Evolutionary conservation across 192 early-diverging fungal species (phyloP), one percentile per base, ranked within the genome.

Genomic region (Podila clonocystis): DNA sequence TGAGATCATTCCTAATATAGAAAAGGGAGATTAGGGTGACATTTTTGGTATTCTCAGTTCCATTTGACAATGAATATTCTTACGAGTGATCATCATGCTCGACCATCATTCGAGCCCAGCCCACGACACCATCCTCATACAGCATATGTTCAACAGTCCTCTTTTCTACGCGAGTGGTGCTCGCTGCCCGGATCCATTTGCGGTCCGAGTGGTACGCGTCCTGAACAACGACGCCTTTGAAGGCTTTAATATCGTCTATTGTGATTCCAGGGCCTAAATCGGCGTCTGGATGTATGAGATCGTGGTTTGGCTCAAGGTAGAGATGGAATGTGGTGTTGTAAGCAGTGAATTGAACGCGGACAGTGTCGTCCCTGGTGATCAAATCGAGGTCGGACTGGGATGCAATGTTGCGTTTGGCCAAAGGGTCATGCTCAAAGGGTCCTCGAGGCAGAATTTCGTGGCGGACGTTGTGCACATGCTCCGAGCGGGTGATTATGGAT

Each of bases 301-400:
- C 92, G 19, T 80, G 62, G 76, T 94, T 94, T 30, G 91, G 92
- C 69, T 90, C 87, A 28, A 94, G 80, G 50, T 93, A 70, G 50
- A 94, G 75, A 58, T 75, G 70, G 62, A 92, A 92, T 2, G 92
- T 92, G 28, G 84, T 85, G 73, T 92, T 92, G 85, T 83, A 92
- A 28, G 90, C 90, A 9, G 63, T 75, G 48, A 94, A 82, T 31
- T 86, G 70, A 4, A 93, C 48, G 48, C 90, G 86, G 55, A 91
- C 75, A 22, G 75, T 87, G 41, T 89, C 93, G 65, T 90, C 82
- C 58, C 36, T 65, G 7, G 9, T 61, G 20, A 71, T 36, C 7
- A 67, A 29, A 11, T 22, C 11, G 9, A 52, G 22, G n/a, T 24
- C 15, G 5, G 12, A 2, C 60, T 26, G 62, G 26, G n/a, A 13